These are phyloP conservation scores for Baeospora myosura DNA, from an alignment of 1,284 basidiomycete species.

Conservation along the genomic window DNA sequence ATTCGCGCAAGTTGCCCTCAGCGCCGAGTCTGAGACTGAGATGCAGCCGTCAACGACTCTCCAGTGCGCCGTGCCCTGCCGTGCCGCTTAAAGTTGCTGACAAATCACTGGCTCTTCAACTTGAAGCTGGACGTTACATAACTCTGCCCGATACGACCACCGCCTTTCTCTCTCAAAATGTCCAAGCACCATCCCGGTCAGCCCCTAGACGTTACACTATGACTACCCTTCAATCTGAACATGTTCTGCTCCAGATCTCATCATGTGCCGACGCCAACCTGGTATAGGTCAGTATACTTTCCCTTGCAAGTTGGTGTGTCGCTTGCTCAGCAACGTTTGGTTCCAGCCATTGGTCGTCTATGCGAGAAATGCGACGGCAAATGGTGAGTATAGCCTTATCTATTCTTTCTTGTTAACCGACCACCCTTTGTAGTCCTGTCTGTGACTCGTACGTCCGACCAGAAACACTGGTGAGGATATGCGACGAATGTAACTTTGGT, in stretches of 20 bases:
- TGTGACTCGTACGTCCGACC: constrained; percentile 99
- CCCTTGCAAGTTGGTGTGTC: no score
- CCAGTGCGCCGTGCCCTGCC: no score
- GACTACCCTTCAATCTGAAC: constrained; percentile 2
- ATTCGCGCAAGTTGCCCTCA: no score
- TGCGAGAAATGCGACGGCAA: constrained; percentile 99
- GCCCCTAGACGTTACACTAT: constrained; percentile 15
- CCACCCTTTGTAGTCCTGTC: constrained; percentile 63
- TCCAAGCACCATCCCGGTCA: constrained; percentile 89
- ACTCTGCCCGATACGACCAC: no score
- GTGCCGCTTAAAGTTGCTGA: no score
- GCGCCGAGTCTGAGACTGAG: no score
- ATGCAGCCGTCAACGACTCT: no score
- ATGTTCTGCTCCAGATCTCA: constrained; percentile 61
- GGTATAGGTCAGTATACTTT: constrained; percentile 70
- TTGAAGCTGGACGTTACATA: no score
- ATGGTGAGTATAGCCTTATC: constrained; percentile 57
- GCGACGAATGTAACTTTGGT: constrained; percentile 99
- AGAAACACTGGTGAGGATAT: constrained; percentile 94
- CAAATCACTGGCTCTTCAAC: no score
- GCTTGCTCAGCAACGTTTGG: constrained; percentile 1
- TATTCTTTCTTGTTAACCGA: background rate
- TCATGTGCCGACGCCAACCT: constrained; percentile 94
- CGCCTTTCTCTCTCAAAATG: no score
- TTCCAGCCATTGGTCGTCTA: constrained; percentile 84